Percentiles rank a stretch among this genome's conserved stretches.
phyloP scores from a whole-genome alignment of 345 rosid genomes.

The Garcia nutans region DNA sequence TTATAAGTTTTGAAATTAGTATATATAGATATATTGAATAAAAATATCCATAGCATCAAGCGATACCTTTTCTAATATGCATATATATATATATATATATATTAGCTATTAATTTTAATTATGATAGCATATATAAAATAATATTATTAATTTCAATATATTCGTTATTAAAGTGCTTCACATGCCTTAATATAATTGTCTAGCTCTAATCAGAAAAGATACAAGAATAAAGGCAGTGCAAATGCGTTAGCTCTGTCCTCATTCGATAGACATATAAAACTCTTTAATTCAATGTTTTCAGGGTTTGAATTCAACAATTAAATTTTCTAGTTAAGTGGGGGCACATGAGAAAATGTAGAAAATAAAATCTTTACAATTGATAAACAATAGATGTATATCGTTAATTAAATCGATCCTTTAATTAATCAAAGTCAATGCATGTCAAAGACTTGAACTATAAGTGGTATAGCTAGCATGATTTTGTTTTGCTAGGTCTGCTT shows the following conservation, averaged over 20 bases:
- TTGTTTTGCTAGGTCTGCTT: background rate
- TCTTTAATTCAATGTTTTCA: background rate
- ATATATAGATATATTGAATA: no score
- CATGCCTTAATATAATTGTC: background rate
- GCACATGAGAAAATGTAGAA: slow-evolving; percentile 6
- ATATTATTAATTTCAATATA: no score
- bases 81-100: no score
- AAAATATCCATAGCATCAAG: no score
- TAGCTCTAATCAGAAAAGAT: background rate
- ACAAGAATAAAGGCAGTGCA: background rate
- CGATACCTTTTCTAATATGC: no score
- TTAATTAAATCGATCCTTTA: background rate
- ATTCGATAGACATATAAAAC: background rate
- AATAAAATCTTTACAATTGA: background rate
- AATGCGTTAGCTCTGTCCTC: background rate
- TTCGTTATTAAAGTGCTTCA: no score
- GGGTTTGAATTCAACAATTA: background rate
- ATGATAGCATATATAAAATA: no score
- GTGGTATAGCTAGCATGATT: background rate
- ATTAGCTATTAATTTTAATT: no score
- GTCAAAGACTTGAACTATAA: background rate
- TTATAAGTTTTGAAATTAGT: no score
- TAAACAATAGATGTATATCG: no score
- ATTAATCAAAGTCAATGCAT: background rate
- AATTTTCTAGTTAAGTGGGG: slow-evolving; percentile 7